Conservation (phyloP, 108 stramenopile species). For the Conticribra weissflogii region DNA sequence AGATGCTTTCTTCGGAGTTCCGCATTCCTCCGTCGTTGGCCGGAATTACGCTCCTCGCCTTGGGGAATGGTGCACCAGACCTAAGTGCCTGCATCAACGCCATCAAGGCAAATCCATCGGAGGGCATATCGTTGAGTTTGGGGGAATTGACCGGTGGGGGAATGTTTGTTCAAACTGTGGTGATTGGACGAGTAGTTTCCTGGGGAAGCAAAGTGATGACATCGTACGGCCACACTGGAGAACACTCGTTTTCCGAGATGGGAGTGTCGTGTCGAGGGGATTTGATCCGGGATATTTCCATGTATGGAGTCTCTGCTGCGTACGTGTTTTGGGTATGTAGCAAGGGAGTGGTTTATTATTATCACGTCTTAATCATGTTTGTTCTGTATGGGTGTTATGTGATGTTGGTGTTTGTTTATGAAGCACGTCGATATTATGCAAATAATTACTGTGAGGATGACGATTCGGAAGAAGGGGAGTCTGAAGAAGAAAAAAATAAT, state of each 20-base stretch:
- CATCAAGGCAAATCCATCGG: conserved; percentile 14
- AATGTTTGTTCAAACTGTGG: conserved; percentile 64
- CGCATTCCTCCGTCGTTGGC: conserved; percentile 65
- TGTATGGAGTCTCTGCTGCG: conserved; percentile 22
- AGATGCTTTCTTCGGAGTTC: conserved; percentile 47
- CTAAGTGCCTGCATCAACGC: conserved; percentile 62
- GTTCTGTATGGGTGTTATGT: conserved; percentile 40
- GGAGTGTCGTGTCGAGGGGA: conserved; percentile 39
- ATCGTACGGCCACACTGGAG: conserved; percentile 50
- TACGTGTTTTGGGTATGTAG: conserved; percentile 28
- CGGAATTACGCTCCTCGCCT: conserved; percentile 76
- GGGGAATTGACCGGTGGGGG: conserved; percentile 74
- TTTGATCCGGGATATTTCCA: conserved; percentile 44
- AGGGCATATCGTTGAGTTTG: conserved; percentile 55
- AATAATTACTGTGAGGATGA: conserved; percentile 4
- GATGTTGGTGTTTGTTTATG: conserved; percentile 27
- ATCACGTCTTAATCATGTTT: conserved; percentile 23
- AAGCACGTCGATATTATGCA: conserved; percentile 35
- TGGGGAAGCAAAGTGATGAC: conserved; percentile 50
- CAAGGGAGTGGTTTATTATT: conserved; percentile 22
- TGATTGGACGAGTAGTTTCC: conserved; percentile 54
- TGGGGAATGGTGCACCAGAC: conserved; percentile 79
- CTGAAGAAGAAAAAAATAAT: not conserved
- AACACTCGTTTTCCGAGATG: conserved; percentile 23
- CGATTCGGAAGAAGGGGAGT: conserved; percentile 12